Evolutionary conservation across 1,284 basidiomycete species (phyloP).

Genomic region (Cutaneotrichosporon sp.): DNA sequence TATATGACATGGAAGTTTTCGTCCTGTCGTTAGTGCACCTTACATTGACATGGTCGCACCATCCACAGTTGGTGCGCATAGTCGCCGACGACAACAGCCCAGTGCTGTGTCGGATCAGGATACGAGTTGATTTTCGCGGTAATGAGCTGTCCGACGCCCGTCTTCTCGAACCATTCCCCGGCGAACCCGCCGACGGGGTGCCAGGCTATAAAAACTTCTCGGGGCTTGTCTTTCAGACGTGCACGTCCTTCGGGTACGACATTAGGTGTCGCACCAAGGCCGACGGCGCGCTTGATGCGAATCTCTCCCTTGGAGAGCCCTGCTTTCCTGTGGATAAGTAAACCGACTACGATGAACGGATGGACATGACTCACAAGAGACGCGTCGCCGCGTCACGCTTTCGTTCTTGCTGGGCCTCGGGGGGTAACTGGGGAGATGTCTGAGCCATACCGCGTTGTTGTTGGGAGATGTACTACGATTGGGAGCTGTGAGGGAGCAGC

Average conservation of each 20-base stretch:
- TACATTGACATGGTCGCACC: conserved; percentile 10
- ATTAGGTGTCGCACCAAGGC: conserved; percentile 14
- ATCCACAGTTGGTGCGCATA: conserved; percentile 21
- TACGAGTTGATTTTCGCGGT: conserved; percentile 19
- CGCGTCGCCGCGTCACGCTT: conserved; percentile 17
- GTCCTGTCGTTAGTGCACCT: conserved; percentile 12
- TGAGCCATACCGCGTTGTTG: too few species aligned
- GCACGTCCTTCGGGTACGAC: conserved; percentile 8
- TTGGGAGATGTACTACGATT: too few species aligned
- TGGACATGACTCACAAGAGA: not conserved
- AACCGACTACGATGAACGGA: too few species aligned
- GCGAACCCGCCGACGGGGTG: conserved; percentile 16
- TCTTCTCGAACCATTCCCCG: conserved; percentile 17
- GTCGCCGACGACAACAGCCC: conserved; percentile 17
- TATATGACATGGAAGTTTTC: conserved; percentile 21
- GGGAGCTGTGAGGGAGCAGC: too few species aligned
- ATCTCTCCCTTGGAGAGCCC: conserved; percentile 9
- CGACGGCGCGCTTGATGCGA: conserved; percentile 8
- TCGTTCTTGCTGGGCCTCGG: not conserved
- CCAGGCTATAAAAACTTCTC: conserved; percentile 13
- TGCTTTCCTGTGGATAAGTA: conserved; percentile 1
- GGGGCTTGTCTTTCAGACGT: not conserved
- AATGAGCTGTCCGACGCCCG: conserved; percentile 15
- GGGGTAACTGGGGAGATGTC: too few species aligned
- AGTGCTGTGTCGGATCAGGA: conserved; percentile 20